Base-by-base conservation (phyloP, 495 filamentous ascomycete species). In the Penicillium robsamsonii region DNA sequence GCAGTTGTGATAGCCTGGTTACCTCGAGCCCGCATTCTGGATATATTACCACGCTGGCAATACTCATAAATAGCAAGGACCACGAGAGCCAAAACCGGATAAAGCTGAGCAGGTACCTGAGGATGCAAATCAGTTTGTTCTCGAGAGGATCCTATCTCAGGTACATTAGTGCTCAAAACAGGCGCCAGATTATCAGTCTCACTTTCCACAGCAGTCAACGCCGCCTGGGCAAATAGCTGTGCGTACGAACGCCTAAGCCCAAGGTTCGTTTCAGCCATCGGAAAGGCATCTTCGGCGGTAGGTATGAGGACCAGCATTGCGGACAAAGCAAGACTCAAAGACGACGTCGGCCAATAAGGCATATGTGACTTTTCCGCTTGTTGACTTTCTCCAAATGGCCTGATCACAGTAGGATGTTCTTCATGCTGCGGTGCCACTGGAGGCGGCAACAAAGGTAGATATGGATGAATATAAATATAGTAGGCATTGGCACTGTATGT, bases 401-500 rank as follows among this genome's bases (percentile, higher is more conserved):
- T 66, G 63, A 62, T 18, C 2, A 42, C 24, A 4, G 60, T 61
- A 7, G 67, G 68, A n/a, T 69, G 59, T 53, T 82, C 80, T 31
- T 65, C 56, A 29, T 66, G 61, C 20, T 68, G 66, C 6, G 62
- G 59, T 10, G 48, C 33, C 18, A 68, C 65, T 5, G 77, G 69
- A 1, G 78, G 70, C 1, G 81, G 81, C 15, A 84, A 55, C 24
- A 81, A 69, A 6, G 81, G 80, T 46, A 82, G 75, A 58, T 77
- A 82, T 20, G 77, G 73, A 55, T 82, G 79, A 45, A 83, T 78
- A 64, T 69, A 82, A 12, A 80, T 72, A 51, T 82, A 83, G 59
- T 82, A 82, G 3, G 78, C 79, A 54, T 79, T 76, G 49, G 77
- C 31, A 25, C 38, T 44, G 18, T 24, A 8, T 24, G 4, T 35